Percentiles rank a stretch among this genome's conserved stretches.
These are phyloP conservation scores for Amoeboaphelidium protococcarum DNA, from an alignment of 371 early-diverging fungal species.

Conservation along the genomic window DNA sequence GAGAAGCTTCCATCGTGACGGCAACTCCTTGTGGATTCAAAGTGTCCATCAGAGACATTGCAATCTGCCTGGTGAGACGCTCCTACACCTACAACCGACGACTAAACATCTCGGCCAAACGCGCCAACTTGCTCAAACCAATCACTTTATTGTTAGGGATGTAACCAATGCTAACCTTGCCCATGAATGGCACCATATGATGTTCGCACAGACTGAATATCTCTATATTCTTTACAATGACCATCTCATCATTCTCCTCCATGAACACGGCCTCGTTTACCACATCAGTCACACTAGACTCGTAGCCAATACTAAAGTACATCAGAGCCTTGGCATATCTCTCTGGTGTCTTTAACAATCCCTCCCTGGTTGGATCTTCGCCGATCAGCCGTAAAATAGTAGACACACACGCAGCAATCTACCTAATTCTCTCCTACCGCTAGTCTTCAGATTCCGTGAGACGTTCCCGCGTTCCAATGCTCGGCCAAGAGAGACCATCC, in stretches of 20 bases:
- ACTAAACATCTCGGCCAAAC: slow-evolving; percentile 90
- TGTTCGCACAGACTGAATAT: slow-evolving; percentile 92
- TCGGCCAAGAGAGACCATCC: no score
- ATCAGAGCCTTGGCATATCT: slow-evolving; percentile 89
- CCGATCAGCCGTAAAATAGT: no score
- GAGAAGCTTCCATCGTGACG: slow-evolving; percentile 83
- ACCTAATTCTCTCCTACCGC: neutral
- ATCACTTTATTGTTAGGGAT: slow-evolving; percentile 82
- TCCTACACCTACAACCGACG: slow-evolving; percentile 92
- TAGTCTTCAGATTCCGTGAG: neutral
- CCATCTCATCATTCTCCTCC: slow-evolving; percentile 96
- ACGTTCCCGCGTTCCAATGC: neutral
- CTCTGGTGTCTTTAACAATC: slow-evolving; percentile 77
- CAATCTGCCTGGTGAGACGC: slow-evolving; percentile 88
- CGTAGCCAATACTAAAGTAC: slow-evolving; percentile 91
- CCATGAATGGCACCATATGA: slow-evolving; percentile 90
- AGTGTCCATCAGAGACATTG: slow-evolving; percentile 59
- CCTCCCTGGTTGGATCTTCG: slow-evolving; percentile 82
- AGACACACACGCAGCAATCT: no score
- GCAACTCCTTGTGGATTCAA: slow-evolving; percentile 89
- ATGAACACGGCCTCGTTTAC: slow-evolving; percentile 66
- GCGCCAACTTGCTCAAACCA: slow-evolving; percentile 84
- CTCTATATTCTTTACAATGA: slow-evolving; percentile 11
- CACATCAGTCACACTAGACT: slow-evolving; percentile 37
- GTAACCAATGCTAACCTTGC: slow-evolving; percentile 84